Base-by-base conservation (phyloP, 192 early-diverging fungal species). In the Linnemannia hyalina region DNA sequence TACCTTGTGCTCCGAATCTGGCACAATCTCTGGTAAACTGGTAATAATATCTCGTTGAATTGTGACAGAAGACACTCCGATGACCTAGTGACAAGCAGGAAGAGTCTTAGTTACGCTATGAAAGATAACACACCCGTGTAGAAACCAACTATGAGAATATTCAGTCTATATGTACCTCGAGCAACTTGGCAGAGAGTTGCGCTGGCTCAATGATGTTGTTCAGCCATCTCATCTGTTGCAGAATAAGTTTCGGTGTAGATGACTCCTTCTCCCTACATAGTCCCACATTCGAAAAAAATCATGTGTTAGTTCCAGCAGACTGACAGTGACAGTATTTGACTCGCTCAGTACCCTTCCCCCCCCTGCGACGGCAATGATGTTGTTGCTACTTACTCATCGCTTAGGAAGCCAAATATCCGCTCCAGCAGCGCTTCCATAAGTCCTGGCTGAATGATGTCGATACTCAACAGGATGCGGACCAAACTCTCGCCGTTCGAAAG, bases 211-310 rank as follows among this genome's bases (percentile, higher is more conserved):
- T 89, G 36, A 96, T 90, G 65, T 96, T 92, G 83, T 95, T 94
- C 46, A 96, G 85, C 94, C 94, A 96, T 76, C 93, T 90, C 70
- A 96, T 73, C 79, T 96, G 95, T 23, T 95, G 93, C 35, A 96
- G 72, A 36, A 96, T 91, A 55, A 94, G 82, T 23, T 92, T 90
- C 26, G 92, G 90, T 10, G 89, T 86, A 15, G 82, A 89, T 7
- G 91, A 90, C 40, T 89, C 90, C 15, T 82, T 83, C 54, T 90
- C 90, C 15, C 91, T 93, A 76, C 35, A 76, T 13, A 73, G 76
- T 3, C 70, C 68, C 44, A 7, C 40, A 18, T 15, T 65, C 46
- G 69, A 35, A 26, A 57, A 26, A 29, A 9, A 32, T 11, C 41
- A 60, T 44, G 32, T 9, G 47, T 52, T 22, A 63, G 1, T 42